Evolutionary conservation across 106 monocot genomes (phyloP), one percentile per base, ranked within the genome.

Genomic region (Posidonia australis): DNA sequence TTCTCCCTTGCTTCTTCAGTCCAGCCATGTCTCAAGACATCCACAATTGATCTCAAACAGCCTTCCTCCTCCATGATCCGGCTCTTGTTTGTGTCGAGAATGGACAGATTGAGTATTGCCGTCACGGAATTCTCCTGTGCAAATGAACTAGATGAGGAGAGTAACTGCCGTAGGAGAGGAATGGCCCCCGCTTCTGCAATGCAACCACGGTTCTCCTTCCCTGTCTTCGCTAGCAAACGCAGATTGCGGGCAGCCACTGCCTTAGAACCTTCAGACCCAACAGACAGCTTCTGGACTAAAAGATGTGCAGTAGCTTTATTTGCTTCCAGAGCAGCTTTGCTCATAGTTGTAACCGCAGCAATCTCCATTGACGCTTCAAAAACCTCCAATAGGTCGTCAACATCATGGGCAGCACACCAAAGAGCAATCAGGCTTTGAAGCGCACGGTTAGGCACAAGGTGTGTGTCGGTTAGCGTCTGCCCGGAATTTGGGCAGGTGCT

Each of bases 1-100:
- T 86, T 90, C 72, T 90, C 90, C 74, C 76, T 80, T 9, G 83
- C 80, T 51, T 83, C 86, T 16, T 60, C 48, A 1, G 86, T 79
- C 77, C 57, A 57, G 46, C 91, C 91, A 5, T 72, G 46, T 14
- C 64, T 64, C 47, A 84, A 51, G 46, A 91, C 91, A 16, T 67
- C 18, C 9, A 86, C 84, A 25, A 86, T 81, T 11, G 79, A 69
- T 16, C 18, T 77, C 79, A 91, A 53, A 29, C 81, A 86, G 1
- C 86, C 77, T 22, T 78, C 72, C 61, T 61, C 28, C 43, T 79
- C 78, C 74, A 91, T 72, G 25, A 86, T 77, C 48, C 55, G 57
- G 24, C 1, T 23, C 62, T 81, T 81, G 69, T 86, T 86, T 2
- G 9, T 27, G 13, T 86, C 85, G 12, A 44, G 70, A 16, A 86